These are phyloP conservation scores for Aspergillus terreus DNA, from an alignment of 2,329 filamentous ascomycete genomes.

Conservation along the genomic window DNA sequence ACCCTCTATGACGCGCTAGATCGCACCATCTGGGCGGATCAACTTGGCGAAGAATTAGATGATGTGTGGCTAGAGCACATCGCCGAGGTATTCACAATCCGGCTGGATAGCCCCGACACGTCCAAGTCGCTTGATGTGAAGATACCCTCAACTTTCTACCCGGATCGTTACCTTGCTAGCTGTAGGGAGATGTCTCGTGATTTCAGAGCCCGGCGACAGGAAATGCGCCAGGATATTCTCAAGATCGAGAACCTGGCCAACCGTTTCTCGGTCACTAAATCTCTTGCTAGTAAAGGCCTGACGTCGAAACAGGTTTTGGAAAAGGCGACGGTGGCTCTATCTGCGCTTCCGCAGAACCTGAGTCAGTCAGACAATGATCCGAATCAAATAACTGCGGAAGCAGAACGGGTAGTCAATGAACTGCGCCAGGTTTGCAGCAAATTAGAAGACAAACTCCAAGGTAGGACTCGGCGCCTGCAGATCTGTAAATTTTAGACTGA, in stretches of 20 bases:
- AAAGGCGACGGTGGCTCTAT: slow-evolving; percentile 32
- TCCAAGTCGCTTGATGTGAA: slow-evolving; percentile 43
- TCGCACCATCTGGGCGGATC: slow-evolving; percentile 46
- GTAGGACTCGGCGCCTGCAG: slow-evolving; percentile 18
- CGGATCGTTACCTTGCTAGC: slow-evolving; percentile 57
- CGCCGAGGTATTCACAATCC: slow-evolving; percentile 56
- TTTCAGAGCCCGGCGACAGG: slow-evolving; percentile 41
- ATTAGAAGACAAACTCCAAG: slow-evolving; percentile 40
- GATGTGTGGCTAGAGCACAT: slow-evolving; percentile 47
- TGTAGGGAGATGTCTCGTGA: slow-evolving; percentile 46
- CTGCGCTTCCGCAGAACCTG: slow-evolving; percentile 21
- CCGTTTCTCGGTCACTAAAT: slow-evolving; percentile 25
- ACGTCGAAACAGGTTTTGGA: slow-evolving; percentile 31
- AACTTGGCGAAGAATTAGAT: slow-evolving; percentile 35
- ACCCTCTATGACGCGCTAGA: slow-evolving; percentile 55
- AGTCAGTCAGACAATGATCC: slow-evolving; percentile 9
- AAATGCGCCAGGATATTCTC: slow-evolving; percentile 30
- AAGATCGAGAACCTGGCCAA: slow-evolving; percentile 29
- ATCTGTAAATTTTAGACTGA: slow-evolving; percentile 10
- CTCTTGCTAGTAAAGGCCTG: slow-evolving; percentile 14
- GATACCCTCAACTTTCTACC: slow-evolving; percentile 53
- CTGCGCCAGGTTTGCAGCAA: slow-evolving; percentile 34
- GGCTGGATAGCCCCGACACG: slow-evolving; percentile 33
- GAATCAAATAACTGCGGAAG: slow-evolving; percentile 18
- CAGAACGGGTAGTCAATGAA: slow-evolving; percentile 29